Base-by-base conservation (phyloP, 1,139 yeast species). In the Chernovozyma aurita region DNA sequence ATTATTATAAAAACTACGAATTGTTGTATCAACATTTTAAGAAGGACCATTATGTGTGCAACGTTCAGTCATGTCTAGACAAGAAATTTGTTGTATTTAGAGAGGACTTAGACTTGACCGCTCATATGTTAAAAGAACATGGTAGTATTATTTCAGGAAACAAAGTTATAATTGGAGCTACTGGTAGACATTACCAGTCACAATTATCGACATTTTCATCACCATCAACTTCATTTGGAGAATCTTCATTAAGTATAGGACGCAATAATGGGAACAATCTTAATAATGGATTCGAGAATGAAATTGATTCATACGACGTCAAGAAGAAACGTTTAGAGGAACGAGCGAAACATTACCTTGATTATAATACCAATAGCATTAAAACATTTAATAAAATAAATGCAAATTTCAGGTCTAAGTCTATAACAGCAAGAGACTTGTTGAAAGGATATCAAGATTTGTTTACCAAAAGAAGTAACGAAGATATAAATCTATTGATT, bases 81-180 rank as follows among this genome's bases (percentile, higher is more conserved):
- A 79, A 85, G 55, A 83, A 86, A 55, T 90, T 92, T 61, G 94
- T 94, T 25, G 98, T 92, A 1, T 92, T 92, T 53, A 74, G 82
- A 22, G 92, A 88, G 45, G 95, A 86, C 40, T 63, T 88, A 43
- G 97, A 88, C 49, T 65, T 92, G 36, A 82, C 86, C 35, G 94
- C 95, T 2, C 98, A 92, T 57, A 82, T 87, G 81, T 63, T 87
- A 35, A 78, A 79, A 45, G 92, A 84, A 45, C 98, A 92, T 58
- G 83, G 90, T 4, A 76, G 77, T 3, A 47, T 46, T 47, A 72
- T 77, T n/a, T 72, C 73, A 2, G 70, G 69, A 34, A 65, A 63
- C 28, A 50, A 67, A 32, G 49, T 69, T 18, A 63, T 72, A 0
- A 57, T 71, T 36, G 77, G 77, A 2, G 59, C 70, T 2, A 56